These are phyloP conservation scores for Talaromyces wortmannii DNA, from an alignment of 495 filamentous ascomycete species.

Conservation along the genomic window DNA sequence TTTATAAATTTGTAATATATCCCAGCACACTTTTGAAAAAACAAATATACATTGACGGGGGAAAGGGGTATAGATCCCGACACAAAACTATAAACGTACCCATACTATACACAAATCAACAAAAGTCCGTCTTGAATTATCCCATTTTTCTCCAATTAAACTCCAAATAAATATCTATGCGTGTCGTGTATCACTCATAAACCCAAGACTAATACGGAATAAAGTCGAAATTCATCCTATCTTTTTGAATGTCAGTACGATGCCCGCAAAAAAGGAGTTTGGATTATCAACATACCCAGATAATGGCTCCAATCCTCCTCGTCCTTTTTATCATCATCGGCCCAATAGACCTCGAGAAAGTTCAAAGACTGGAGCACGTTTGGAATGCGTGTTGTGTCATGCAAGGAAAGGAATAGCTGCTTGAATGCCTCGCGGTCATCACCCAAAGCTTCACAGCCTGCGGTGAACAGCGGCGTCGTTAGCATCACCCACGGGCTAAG, in stretches of 20 bases:
- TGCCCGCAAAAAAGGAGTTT: neutral
- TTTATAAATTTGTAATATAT: no score
- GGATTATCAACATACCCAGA: constrained; percentile 21
- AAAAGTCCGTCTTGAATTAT: no score
- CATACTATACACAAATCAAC: neutral
- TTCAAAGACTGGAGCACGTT: constrained; percentile 40
- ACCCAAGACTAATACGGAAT: constrained; percentile 29
- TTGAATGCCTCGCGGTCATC: constrained; percentile 32
- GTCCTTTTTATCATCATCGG: constrained; percentile 21
- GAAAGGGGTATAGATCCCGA: neutral
- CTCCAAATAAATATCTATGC: neutral
- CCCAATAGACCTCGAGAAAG: constrained; percentile 39
- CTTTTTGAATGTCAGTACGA: constrained; percentile 17
- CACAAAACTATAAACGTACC: neutral
- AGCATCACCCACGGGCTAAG: constrained; percentile 40
- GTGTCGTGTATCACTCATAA: neutral
- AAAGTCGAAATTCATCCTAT: constrained; percentile 40
- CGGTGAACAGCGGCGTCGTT: constrained; percentile 41
- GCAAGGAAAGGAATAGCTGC: constrained; percentile 25
- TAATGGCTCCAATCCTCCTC: constrained; percentile 40
- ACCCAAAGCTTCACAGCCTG: constrained; percentile 34
- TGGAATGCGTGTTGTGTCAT: constrained; percentile 37
- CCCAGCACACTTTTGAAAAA: no score
- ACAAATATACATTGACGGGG: neutral
- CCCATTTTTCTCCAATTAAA: neutral